Evolutionary conservation across 2,329 filamentous ascomycete species (phyloP).

Genomic region (Cytospora piceicola): DNA sequence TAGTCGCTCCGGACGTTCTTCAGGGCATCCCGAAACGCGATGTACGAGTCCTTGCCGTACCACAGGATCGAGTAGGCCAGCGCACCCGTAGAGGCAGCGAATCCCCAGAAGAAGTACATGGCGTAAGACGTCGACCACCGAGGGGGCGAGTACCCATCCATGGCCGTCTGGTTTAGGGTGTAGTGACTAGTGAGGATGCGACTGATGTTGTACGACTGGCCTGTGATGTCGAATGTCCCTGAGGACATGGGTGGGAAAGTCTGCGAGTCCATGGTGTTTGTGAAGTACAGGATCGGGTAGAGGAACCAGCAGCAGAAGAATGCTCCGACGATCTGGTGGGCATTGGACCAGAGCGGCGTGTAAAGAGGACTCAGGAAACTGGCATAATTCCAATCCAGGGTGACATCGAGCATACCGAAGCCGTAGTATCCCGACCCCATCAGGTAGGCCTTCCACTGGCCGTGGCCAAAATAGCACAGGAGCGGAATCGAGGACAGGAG

Average conservation of each 20-base stretch:
- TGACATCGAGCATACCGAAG: slow-evolving; percentile 39
- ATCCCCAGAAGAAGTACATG: slow-evolving; percentile 42
- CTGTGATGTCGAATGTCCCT: slow-evolving; percentile 36
- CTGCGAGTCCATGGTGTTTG: slow-evolving; percentile 32
- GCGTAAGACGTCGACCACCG: slow-evolving; percentile 38
- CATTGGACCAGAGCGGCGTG: slow-evolving; percentile 34
- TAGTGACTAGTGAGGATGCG: slow-evolving; percentile 36
- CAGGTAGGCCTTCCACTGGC: slow-evolving; percentile 39
- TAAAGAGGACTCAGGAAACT: slow-evolving; percentile 34
- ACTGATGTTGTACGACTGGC: slow-evolving; percentile 37
- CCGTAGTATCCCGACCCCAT: slow-evolving; percentile 38
- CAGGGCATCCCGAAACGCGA: slow-evolving; percentile 32
- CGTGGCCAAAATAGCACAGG: slow-evolving; percentile 39
- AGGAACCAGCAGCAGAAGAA: slow-evolving; percentile 32
- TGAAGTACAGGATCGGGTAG: slow-evolving; percentile 36
- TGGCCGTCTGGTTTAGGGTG: slow-evolving; percentile 37
- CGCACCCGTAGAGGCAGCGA: slow-evolving; percentile 40
- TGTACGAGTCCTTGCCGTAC: slow-evolving; percentile 36
- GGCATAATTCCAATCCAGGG: slow-evolving; percentile 39
- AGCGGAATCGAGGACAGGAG: slow-evolving; percentile 36
- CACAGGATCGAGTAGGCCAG: slow-evolving; percentile 38
- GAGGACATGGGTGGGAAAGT: slow-evolving; percentile 34
- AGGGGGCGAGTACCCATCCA: slow-evolving; percentile 36
- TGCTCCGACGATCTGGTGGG: slow-evolving; percentile 32
- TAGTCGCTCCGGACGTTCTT: slow-evolving; percentile 34